Conservation (phyloP, 2,329 filamentous ascomycete species). For the Aspergillus sp. region DNA sequence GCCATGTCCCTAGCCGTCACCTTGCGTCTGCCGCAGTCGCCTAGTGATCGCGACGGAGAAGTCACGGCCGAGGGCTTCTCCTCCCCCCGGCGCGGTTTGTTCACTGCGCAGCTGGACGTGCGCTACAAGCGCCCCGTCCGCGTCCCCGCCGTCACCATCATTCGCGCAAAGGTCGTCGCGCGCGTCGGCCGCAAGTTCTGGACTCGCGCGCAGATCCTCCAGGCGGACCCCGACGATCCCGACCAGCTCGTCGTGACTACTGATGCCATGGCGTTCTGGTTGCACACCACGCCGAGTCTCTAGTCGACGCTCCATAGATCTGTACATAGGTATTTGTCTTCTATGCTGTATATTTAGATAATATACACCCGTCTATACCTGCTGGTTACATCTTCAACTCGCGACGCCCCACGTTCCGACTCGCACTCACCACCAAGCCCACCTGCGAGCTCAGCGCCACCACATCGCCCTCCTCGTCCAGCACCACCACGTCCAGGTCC, state of each 20-base stretch:
- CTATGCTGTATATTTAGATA: not conserved
- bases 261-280: constrained; percentile 42
- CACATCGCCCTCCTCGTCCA: constrained; percentile 63
- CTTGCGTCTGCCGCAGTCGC: constrained; percentile 13
- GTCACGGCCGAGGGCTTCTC: constrained; percentile 1
- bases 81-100: constrained; percentile 31
- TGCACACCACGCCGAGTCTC: constrained; percentile 24
- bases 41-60: constrained; percentile 9
- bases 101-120: constrained; percentile 41
- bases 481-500: constrained; percentile 68
- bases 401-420: constrained; percentile 58
- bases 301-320: constrained; percentile 1
- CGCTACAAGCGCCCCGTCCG: constrained; percentile 37
- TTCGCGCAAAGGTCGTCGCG: constrained; percentile 35
- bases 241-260: constrained; percentile 34
- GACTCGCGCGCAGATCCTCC: constrained; percentile 38
- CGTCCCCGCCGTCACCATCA: constrained; percentile 36
- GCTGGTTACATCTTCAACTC: constrained; percentile 30
- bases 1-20: constrained; percentile 40
- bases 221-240: constrained; percentile 32
- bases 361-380: not conserved
- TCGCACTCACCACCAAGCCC: constrained; percentile 60
- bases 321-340: constrained; percentile 1
- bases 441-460: constrained; percentile 69
- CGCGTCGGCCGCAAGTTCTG: constrained; percentile 40